A percentile compares a stretch with the other conserved stretches of the same genome.
Conservation (phyloP, 1,284 basidiomycete species). For the Trametes versicolor region DNA sequence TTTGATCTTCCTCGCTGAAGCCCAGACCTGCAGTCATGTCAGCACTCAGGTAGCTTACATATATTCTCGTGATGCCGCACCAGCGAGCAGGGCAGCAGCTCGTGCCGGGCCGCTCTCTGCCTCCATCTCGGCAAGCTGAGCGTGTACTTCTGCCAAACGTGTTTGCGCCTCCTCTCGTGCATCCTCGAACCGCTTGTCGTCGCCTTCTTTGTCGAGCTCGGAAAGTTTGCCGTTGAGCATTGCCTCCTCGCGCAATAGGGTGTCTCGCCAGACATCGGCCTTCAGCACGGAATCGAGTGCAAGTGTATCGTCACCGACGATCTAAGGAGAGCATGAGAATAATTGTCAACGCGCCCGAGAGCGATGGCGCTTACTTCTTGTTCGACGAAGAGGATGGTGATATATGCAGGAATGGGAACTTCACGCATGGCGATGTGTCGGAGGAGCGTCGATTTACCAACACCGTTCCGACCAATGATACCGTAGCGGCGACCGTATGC, state of each 20-base stretch:
- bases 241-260: constrained; percentile 85
- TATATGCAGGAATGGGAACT: constrained; percentile 91
- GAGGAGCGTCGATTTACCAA: constrained; percentile 98
- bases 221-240: constrained; percentile 77
- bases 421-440: constrained; percentile 97
- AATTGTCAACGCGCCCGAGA: neutral
- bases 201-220: constrained; percentile 77
- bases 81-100: constrained; percentile 90
- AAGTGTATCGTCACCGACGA: constrained; percentile 91
- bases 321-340: constrained; percentile 51
- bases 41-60: neutral
- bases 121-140: constrained; percentile 95
- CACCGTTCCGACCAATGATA: constrained; percentile 88
- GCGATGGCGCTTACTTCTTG: constrained; percentile 77
- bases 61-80: constrained; percentile 48
- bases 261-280: constrained; percentile 96
- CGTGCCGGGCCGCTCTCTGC: constrained; percentile 96
- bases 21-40: constrained; percentile 71
- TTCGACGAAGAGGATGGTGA: constrained; percentile 98
- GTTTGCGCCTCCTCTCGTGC: constrained; percentile 87
- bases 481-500: constrained; percentile 92
- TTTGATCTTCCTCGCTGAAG: constrained; percentile 91
- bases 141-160: constrained; percentile 92
- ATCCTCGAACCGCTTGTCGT: constrained; percentile 83
- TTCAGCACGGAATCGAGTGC: constrained; percentile 96